Percentiles rank a stretch among this genome's conserved stretches.
phyloP scores from a whole-genome alignment of 164 flowering plant genomes.

The Vitis riparia region DNA sequence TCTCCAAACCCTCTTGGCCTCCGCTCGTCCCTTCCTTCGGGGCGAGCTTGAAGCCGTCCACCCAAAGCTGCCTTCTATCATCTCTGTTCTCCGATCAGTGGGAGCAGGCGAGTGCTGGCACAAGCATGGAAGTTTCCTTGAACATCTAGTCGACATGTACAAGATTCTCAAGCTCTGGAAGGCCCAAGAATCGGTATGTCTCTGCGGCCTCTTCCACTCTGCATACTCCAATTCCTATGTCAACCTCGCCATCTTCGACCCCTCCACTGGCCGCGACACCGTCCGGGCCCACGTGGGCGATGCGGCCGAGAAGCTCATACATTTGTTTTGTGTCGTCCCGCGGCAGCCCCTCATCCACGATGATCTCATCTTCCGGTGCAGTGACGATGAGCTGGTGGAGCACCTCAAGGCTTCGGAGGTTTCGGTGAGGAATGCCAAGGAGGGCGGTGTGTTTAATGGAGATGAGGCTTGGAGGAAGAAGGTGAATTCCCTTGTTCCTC shows the following conservation, averaged over 20 bases:
- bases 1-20: conserved; percentile 41
- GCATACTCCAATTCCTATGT: conserved; percentile 98
- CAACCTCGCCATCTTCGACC: conserved; percentile 92
- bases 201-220: conserved; percentile 97
- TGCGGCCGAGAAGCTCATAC: conserved; percentile 73
- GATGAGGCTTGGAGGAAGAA: conserved; percentile 79
- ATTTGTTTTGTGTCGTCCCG: conserved; percentile 84
- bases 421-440: conserved; percentile 41
- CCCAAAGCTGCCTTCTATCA: conserved; percentile 54
- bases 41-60: conserved; percentile 65
- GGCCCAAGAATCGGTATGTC: conserved; percentile 56
- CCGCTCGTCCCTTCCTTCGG: conserved; percentile 78
- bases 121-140: conserved; percentile 93
- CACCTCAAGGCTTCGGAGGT: conserved; percentile 57
- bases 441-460: conserved; percentile 29
- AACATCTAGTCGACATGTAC: conserved; percentile 78
- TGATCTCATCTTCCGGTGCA: conserved; percentile 66
- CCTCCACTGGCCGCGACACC: conserved; percentile 66
- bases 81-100: conserved; percentile 69
- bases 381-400: conserved; percentile 57
- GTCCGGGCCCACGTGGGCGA: conserved; percentile 74
- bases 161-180: conserved; percentile 74
- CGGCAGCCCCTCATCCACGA: conserved; percentile 87
- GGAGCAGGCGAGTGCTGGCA: conserved; percentile 99
- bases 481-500: conserved; percentile 51